Conservation (phyloP, 192 early-diverging fungal genomes). For the Coemansia sp. region DNA sequence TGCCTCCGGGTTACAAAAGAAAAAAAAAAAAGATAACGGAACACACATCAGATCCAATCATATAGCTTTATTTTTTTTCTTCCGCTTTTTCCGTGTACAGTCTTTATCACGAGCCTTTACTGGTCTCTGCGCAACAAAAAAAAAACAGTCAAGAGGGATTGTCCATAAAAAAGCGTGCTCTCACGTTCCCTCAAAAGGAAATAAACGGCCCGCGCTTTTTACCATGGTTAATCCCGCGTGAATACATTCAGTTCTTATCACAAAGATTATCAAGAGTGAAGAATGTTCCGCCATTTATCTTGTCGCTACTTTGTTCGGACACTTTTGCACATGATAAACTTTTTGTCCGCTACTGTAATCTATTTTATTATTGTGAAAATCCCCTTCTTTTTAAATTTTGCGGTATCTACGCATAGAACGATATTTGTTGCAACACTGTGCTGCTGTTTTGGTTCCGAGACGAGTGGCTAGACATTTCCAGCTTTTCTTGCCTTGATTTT, state of each 20-base stretch:
- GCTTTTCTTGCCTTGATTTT: conserved; percentile 13
- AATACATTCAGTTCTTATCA: not conserved
- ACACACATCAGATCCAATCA: too few species aligned
- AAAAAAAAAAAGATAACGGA: too few species aligned
- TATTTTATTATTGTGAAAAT: not conserved
- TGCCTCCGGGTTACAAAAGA: too few species aligned
- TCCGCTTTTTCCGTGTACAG: conserved; percentile 1
- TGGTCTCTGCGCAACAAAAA: too few species aligned
- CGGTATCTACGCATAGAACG: conserved; percentile 28
- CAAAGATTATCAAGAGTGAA: not conserved
- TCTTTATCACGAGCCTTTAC: not conserved
- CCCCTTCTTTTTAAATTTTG: not conserved
- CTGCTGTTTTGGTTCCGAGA: conserved; percentile 32
- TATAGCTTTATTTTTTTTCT: not conserved
- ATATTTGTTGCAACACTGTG: conserved; percentile 47
- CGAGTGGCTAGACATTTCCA: conserved; percentile 35
- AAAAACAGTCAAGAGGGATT: not conserved
- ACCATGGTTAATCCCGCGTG: not conserved
- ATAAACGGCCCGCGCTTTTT: conserved; percentile 1
- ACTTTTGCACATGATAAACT: not conserved
- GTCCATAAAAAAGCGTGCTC: not conserved
- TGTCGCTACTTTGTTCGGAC: not conserved
- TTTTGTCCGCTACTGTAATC: not conserved
- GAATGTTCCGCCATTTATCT: not conserved
- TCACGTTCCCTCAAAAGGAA: not conserved